A percentile compares a stretch with the other conserved stretches of the same genome.
Evolutionary conservation across 2,329 filamentous ascomycete species (phyloP).

Genomic region (Hyphodiscus sp.): DNA sequence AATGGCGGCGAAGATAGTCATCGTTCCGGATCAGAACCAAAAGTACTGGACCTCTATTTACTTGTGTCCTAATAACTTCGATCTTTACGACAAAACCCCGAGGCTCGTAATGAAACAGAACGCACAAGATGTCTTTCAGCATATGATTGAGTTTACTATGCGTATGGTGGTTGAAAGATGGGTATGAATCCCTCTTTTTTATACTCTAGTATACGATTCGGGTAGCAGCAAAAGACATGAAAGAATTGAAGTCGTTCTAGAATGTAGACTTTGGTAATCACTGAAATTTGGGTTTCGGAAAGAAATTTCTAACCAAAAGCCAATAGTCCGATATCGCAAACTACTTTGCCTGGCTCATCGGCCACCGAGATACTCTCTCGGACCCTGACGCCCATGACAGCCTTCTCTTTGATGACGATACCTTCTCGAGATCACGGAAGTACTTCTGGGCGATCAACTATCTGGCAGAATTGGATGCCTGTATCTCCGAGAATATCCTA

Average conservation of each 20-base stretch:
- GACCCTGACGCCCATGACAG: conserved; percentile 21
- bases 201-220: no score
- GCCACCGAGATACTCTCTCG: conserved; percentile 16
- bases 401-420: conserved; percentile 24
- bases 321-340: conserved; percentile 3
- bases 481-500: background rate
- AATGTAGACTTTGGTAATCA: no score
- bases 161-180: conserved; percentile 14
- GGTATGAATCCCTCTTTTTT: conserved; percentile 1
- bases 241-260: no score
- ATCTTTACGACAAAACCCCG: conserved; percentile 7
- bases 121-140: background rate
- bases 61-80: conserved; percentile 7
- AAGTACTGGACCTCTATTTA: conserved; percentile 7
- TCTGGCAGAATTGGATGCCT: conserved; percentile 1
- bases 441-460: conserved; percentile 27
- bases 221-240: no score
- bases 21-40: background rate
- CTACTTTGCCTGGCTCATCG: conserved; percentile 20
- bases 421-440: conserved; percentile 21
- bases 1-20: background rate
- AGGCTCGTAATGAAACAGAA: conserved; percentile 1
- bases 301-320: no score
- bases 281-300: no score
- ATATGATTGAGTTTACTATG: conserved; percentile 5